Evolutionary conservation across 1,284 basidiomycete species (phyloP), one percentile per base, ranked within the genome.

Genomic region (Cryptococcus amylolentus): DNA sequence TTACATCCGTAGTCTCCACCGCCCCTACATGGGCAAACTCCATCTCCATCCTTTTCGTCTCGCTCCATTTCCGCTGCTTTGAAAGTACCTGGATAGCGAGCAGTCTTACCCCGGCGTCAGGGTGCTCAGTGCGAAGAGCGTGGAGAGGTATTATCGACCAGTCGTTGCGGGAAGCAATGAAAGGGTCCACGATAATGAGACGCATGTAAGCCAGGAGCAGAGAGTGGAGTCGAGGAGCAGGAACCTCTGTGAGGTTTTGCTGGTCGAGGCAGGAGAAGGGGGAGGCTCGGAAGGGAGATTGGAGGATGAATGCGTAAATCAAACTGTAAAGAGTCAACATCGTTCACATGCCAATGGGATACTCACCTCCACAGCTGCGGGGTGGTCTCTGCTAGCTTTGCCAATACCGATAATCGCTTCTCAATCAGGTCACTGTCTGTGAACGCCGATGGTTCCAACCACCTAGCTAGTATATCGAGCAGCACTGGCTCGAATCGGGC

Each of bases 191-290:
- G 63, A 82, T 81, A 13, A 92, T 80, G 42, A 94, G 81, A 40
- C 91, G 86, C 67, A 88, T 88, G 69, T 91, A 89, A 1, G 88
- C 83, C 43, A 94, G 80, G 14, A 95, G 82, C 0, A 88, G 73
- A 27, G 80, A 78, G 40, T 92, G 88, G 5, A 90, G 75, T 16
- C 80, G 79, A 12, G 68, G 66, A 1, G 72, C 77, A 7, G 86
- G 82, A 13, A 76, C 62, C 0, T 80, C 72, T 26, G 86, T 76
- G 9, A 84, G 71, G 31, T 73, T 69, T n/a, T 55, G 60, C 0
- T 50, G 47, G 5, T 56, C 27, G 42, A 71, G 49, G 37, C 60
- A 49, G 5, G 64, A 49, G 1, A 73, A 58, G 12, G 68, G 70
- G 0, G 67, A 69, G 2, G 58, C 26, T 1, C 47, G 44, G 60